Evolutionary conservation across 1,139 yeast species (phyloP).

Genomic region (Saccharomyces hybrid): DNA sequence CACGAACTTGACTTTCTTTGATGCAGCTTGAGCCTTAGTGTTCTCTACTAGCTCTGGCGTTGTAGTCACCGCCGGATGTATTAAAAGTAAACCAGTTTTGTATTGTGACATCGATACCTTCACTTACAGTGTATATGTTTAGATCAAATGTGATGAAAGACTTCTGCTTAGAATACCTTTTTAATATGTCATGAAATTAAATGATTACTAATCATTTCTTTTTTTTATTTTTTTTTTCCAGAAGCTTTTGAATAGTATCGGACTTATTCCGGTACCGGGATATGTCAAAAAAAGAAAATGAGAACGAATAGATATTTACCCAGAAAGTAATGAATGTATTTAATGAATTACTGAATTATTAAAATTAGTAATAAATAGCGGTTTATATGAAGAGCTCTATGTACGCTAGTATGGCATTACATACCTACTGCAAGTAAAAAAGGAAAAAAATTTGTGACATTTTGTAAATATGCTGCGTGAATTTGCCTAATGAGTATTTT

Average conservation of each 20-base stretch:
- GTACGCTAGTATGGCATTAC: background rate
- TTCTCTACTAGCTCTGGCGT: constrained; percentile 43
- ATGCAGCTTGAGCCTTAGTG: constrained; percentile 33
- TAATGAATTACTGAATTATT: background rate
- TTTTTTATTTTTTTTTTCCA: constrained; percentile 5
- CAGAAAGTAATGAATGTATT: background rate
- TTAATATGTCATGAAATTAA: background rate
- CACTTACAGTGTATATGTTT: background rate
- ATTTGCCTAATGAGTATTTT: background rate
- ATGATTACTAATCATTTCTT: background rate
- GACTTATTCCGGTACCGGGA: constrained; percentile 1
- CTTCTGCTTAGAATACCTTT: background rate
- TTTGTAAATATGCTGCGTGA: background rate
- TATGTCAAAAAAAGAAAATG: background rate
- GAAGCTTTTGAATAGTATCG: constrained; percentile 4
- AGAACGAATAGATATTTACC: background rate
- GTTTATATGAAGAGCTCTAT: background rate
- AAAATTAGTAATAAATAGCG: background rate
- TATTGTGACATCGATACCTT: constrained; percentile 10
- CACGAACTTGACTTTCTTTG: constrained; percentile 15
- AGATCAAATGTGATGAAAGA: background rate
- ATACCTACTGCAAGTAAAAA: background rate
- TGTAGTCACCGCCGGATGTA: constrained; percentile 70
- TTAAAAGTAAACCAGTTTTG: constrained; percentile 42
- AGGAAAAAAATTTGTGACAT: background rate